Base-by-base conservation (phyloP, 371 early-diverging fungal species). In the Saksenaea oblongispora region DNA sequence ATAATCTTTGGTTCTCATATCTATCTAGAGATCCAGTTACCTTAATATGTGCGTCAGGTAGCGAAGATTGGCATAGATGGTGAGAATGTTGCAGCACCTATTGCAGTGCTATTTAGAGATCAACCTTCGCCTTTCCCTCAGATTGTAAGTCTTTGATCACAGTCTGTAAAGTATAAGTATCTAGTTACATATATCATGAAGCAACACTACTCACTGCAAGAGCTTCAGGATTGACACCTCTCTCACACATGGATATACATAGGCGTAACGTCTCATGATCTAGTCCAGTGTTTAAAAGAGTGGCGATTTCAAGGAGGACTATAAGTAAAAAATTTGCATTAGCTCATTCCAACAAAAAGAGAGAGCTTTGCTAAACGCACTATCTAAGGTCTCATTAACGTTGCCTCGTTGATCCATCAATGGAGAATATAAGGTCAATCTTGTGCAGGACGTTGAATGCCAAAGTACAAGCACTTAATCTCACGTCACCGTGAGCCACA, bases 221-320 rank as follows among this genome's bases (percentile, higher is more conserved):
- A 5, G 93, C 93, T 73, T 93, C 93, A 8, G 95, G 95, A 69
- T 94, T 92, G 22, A 88, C 92, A 17, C 93, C 93, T 15, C 73
- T 70, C 64, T 93, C 93, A 66, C 86, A 87, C 53, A 94, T 72
- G 7, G 86, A 78, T 5, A 92, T 79, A 65, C 92, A 93, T 10
- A 84, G 64, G 0, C 87, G 77, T n/a, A 94, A 81, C 0, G 90
- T 77, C 35, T 91, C 89, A 27, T 87, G 77, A 74, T 90, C 90
- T 3, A 93, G 81, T 0, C 90, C 90, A 3, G 91, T 90, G 64
- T 87, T 85, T 34, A 93, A 81, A 22, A 94, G 62, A 0, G 75
- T 71, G 10, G 91, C 82, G 57, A 92, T 87, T 68, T 91, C 89
- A 63, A 84, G 67, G 44, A 91, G 73, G 51, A 90, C 83, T 83